Conservation (phyloP, 495 filamentous ascomycete species). For the Filosporella fistucella region DNA sequence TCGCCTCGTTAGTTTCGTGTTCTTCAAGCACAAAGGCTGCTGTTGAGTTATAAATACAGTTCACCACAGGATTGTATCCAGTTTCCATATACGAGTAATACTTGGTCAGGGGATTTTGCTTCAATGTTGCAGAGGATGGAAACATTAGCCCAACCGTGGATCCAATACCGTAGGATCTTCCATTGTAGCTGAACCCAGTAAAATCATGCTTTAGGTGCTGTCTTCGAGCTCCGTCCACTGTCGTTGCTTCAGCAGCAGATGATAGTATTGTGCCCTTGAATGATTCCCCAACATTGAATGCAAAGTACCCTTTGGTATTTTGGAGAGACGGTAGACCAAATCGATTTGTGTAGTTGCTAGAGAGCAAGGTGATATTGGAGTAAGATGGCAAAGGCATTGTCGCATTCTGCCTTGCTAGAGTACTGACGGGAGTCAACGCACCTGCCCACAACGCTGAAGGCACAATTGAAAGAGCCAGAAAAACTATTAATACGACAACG, state of each 20-base stretch:
- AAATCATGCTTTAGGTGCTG: constrained; percentile 31
- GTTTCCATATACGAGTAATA: constrained; percentile 29
- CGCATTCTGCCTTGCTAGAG: constrained; percentile 2
- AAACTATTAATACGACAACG: constrained; percentile 17
- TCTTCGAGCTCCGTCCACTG: constrained; percentile 7
- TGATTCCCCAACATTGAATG: constrained; percentile 25
- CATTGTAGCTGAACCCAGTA: constrained; percentile 28
- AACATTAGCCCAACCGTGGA: constrained; percentile 25
- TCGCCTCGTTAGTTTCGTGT: not conserved
- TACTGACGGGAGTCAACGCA: constrained; percentile 27
- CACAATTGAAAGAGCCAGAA: constrained; percentile 17
- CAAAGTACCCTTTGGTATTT: constrained; percentile 26
- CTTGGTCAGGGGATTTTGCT: constrained; percentile 13
- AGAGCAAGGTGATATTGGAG: constrained; percentile 22
- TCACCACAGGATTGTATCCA: constrained; percentile 23
- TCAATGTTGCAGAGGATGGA: constrained; percentile 16
- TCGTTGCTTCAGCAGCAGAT: constrained; percentile 24
- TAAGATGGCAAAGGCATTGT: constrained; percentile 25
- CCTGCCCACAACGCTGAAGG: constrained; percentile 33
- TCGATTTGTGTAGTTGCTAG: constrained; percentile 8
- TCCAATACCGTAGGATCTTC: constrained; percentile 31
- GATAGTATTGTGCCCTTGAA: constrained; percentile 24
- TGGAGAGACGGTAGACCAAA: constrained; percentile 16
- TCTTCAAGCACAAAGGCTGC: constrained; percentile 5
- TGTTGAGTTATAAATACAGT: constrained; percentile 30